These are phyloP conservation scores for Magnaporthiopsis poae DNA, from an alignment of 2,329 filamentous ascomycete genomes.

Conservation along the genomic window DNA sequence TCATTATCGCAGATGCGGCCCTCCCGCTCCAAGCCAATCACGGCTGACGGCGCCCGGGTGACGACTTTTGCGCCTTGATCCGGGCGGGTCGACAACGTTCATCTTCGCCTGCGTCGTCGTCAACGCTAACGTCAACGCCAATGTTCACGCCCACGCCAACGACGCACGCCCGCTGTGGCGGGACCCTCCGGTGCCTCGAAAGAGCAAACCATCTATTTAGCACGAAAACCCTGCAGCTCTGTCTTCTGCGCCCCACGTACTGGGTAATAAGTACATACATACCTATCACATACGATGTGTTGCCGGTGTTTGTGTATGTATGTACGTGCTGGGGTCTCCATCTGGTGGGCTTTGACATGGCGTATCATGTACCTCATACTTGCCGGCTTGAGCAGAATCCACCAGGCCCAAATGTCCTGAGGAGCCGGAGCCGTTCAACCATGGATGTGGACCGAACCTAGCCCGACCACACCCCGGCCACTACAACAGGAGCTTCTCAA, in stretches of 20 bases:
- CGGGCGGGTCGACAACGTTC: not conserved
- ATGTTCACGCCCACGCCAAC: not conserved
- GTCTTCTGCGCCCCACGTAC: not conserved
- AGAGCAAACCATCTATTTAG: not conserved
- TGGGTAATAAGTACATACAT: not conserved
- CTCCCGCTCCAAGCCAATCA: conserved; percentile 22
- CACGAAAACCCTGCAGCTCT: not conserved
- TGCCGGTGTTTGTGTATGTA: too few relatives aligned
- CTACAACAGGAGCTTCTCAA: not conserved
- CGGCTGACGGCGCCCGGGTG: conserved; percentile 1
- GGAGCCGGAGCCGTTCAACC: not conserved
- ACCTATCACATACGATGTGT: not conserved
- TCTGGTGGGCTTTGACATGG: not conserved
- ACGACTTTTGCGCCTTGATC: not conserved
- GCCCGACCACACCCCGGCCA: not conserved
- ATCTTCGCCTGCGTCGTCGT: not conserved
- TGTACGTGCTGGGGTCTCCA: not conserved
- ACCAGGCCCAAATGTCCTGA: not conserved
- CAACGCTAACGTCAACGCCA: not conserved
- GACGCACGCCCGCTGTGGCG: not conserved
- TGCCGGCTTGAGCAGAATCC: not conserved
- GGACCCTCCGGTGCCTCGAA: not conserved
- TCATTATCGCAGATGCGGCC: conserved; percentile 19
- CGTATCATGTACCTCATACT: not conserved
- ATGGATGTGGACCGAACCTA: not conserved